Base-by-base conservation (phyloP, 352 stramenopile species). In the Globisporangium mamillatum region DNA sequence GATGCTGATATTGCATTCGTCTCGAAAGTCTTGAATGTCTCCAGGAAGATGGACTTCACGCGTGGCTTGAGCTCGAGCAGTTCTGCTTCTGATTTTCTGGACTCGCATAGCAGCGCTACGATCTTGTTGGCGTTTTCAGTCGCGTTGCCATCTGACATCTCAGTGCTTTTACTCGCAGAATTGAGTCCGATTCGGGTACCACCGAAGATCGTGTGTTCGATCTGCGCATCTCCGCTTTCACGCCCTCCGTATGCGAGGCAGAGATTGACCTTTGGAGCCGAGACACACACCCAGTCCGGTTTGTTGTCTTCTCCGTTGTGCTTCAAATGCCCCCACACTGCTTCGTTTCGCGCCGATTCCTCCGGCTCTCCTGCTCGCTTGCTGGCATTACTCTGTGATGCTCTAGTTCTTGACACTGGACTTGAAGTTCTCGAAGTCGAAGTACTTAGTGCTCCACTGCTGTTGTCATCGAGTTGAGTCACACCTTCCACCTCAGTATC, bases 1-100 rank as follows among this genome's bases (percentile, higher is more conserved):
- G 71, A 75, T 8, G 32, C 36, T 6, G 60, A 48, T n/a, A 59
- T 52, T 14, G 36, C 29, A 16, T 18, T 44, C 36, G 60, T 48
- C 38, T 71, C 78, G 25, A 84, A 87, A 5, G 75, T 79, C 55
- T 74, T 78, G 58, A 87, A 89, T 27, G 85, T 53, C 3, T 80
- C 70, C 7, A 79, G 16, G 32, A 83, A 59, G 1, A 74, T 71
- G 50, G 70, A 67, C 20, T 53, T 75, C 44, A 69, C 63, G 20
- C 67, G 67, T 65, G 70, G 24, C 60, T 73, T 85, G 46, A 71
- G 48, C 55, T 81, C 74, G 38, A 64, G 68, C 20, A 25, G 27
- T 27, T 81, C 69, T 1, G 59, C 68, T 3, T 67, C 59, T 60
- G 59, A 12, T 20, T 77, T 68, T 6, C 64, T 41, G 29, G 66